Evolutionary conservation across 78 protist genomes (phyloP).

Genomic region (Ministeria vibrans): DNA sequence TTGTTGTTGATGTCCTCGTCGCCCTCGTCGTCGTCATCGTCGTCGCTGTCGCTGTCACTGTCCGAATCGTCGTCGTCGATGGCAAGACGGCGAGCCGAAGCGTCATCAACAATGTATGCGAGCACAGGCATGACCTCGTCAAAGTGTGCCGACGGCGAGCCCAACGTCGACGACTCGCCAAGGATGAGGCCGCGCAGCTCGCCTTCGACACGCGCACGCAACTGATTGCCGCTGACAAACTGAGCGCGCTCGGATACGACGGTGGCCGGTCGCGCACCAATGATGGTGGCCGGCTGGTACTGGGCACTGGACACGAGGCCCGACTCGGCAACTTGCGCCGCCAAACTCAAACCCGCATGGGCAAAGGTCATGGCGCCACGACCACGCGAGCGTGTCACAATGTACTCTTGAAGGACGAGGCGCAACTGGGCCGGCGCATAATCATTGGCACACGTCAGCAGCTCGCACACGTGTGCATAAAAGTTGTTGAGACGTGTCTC

Average conservation of each 20-base stretch:
- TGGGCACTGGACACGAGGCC: not conserved
- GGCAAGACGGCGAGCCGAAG: no score
- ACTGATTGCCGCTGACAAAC: not conserved
- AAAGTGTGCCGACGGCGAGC: no score
- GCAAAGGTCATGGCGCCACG: not conserved
- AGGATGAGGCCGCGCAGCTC: not conserved
- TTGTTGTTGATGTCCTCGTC: no score
- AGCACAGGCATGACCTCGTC: no score
- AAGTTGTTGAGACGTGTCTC: not conserved
- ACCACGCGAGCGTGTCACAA: not conserved
- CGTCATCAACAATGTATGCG: no score
- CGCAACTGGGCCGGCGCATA: not conserved
- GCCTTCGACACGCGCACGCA: not conserved
- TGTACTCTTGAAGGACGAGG: not conserved
- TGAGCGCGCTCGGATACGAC: not conserved
- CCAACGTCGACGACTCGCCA: no score
- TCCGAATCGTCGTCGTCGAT: no score
- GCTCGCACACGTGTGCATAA: not conserved
- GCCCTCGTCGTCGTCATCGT: no score
- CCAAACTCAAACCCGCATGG: not conserved
- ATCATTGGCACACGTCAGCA: not conserved
- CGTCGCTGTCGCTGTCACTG: no score
- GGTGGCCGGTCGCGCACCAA: not conserved
- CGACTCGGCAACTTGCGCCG: not conserved
- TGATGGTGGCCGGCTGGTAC: not conserved